A percentile compares a stretch with the other conserved stretches of the same genome.
Evolutionary conservation across 2,329 filamentous ascomycete genomes (phyloP).

Genomic region (Penicillium sp.): DNA sequence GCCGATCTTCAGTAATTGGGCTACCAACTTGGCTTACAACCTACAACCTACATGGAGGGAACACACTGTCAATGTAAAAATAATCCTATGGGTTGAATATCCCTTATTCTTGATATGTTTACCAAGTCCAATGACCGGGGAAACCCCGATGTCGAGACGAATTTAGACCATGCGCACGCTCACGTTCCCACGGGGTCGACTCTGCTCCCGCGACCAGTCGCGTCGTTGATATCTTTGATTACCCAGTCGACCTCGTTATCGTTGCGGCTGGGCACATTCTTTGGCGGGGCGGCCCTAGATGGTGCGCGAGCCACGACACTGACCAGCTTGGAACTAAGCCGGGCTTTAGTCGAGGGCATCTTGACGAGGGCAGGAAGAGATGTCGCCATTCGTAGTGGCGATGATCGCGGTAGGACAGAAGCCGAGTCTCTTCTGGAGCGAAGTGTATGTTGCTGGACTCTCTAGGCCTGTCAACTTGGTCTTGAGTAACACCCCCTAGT

Average conservation of each 20-base stretch:
- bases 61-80: not conserved
- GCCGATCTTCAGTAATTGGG: not conserved
- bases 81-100: not conserved
- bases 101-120: not conserved
- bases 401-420: slow-evolving; percentile 42
- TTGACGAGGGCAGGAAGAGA: slow-evolving; percentile 44
- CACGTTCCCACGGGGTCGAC: slow-evolving; percentile 27
- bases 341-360: slow-evolving; percentile 45
- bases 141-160: not conserved
- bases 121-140: not conserved
- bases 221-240: slow-evolving; percentile 43
- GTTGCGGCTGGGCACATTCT: slow-evolving; percentile 42
- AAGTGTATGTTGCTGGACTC: slow-evolving; percentile 36
- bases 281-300: slow-evolving; percentile 44
- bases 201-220: slow-evolving; percentile 43
- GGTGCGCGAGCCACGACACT: slow-evolving; percentile 44
- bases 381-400: slow-evolving; percentile 45
- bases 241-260: slow-evolving; percentile 46
- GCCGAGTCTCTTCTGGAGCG: slow-evolving; percentile 46
- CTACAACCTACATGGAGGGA: not conserved
- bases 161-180: not conserved
- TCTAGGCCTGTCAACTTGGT: not conserved
- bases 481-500: slow-evolving; percentile 27
- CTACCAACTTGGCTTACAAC: not conserved
- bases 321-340: slow-evolving; percentile 44